These are phyloP conservation scores for Aspergillus ibericus DNA, from an alignment of 2,329 filamentous ascomycete genomes.

Conservation along the genomic window DNA sequence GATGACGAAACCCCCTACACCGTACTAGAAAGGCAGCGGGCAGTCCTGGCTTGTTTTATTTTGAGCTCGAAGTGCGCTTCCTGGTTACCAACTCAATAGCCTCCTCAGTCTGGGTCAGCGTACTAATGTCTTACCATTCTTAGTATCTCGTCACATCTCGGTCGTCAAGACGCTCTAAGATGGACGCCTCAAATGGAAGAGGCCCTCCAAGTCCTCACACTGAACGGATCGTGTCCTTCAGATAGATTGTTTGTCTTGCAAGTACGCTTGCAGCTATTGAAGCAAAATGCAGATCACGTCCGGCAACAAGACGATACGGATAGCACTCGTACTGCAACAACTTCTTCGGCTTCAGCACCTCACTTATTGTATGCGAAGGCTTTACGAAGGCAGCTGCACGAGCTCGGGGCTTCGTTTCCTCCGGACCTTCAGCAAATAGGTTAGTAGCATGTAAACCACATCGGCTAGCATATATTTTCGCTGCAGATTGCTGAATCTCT, in stretches of 20 bases:
- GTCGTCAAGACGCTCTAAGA: constrained; percentile 34
- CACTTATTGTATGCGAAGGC: constrained; percentile 31
- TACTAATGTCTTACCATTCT: no score
- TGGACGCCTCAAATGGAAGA: constrained; percentile 45
- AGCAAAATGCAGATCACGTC: constrained; percentile 31
- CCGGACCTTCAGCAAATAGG: constrained; percentile 23
- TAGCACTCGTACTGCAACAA: constrained; percentile 11
- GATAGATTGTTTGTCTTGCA: constrained; percentile 37
- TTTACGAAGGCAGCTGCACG: constrained; percentile 33
- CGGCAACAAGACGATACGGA: constrained; percentile 31
- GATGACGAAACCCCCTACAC: constrained; percentile 13
- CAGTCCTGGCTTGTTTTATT: constrained; percentile 33
- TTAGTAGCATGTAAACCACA: constrained; percentile 11
- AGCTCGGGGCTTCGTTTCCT: constrained; percentile 30
- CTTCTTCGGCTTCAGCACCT: constrained; percentile 13
- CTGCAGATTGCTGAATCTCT: constrained; percentile 3
- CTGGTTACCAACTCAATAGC: no score
- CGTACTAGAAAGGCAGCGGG: constrained; percentile 30
- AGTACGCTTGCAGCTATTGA: constrained; percentile 39
- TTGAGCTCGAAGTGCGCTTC: constrained; percentile 33
- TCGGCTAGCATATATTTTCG: not conserved
- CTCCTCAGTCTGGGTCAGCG: no score
- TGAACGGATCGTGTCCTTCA: constrained; percentile 24
- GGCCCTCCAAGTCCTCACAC: constrained; percentile 29
- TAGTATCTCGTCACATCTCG: constrained; percentile 39